Evolutionary conservation across 176 grass and related monocot species (phyloP).

Genomic region (Cenchrus americanus): DNA sequence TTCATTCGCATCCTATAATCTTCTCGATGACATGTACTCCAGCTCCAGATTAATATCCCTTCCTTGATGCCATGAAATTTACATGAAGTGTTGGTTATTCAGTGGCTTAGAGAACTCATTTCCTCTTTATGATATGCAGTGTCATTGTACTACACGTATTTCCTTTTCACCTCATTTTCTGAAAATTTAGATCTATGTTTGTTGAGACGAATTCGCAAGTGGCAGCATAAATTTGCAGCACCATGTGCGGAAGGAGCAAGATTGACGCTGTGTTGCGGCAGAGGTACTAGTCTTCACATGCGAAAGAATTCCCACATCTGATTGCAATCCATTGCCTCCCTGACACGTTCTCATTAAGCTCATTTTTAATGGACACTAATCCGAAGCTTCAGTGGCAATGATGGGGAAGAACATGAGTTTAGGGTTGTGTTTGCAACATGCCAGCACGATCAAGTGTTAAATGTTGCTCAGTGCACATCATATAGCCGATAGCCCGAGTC

Average conservation of each 20-base stretch:
- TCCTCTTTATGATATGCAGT: neutral
- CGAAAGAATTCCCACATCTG: neutral
- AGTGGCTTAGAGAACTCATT: neutral
- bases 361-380: neutral
- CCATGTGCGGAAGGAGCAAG: constrained; percentile 14
- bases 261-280: neutral
- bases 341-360: constrained; percentile 31
- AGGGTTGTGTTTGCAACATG: constrained; percentile 2
- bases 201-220: neutral
- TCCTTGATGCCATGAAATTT: neutral
- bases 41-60: neutral
- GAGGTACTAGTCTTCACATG: neutral
- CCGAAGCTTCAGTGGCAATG: constrained; percentile 19
- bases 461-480: constrained; percentile 3
- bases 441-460: constrained; percentile 24
- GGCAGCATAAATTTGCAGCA: neutral
- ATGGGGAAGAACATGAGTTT: constrained; percentile 37
- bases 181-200: neutral
- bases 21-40: neutral
- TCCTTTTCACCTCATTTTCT: neutral
- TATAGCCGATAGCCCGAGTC: constrained; percentile 31
- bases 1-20: neutral
- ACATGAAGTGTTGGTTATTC: neutral
- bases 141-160: neutral
- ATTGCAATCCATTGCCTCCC: neutral